Evolutionary conservation across 2,329 filamentous ascomycete genomes (phyloP).

Genomic region (Mycosphaerelloides madeirae): DNA sequence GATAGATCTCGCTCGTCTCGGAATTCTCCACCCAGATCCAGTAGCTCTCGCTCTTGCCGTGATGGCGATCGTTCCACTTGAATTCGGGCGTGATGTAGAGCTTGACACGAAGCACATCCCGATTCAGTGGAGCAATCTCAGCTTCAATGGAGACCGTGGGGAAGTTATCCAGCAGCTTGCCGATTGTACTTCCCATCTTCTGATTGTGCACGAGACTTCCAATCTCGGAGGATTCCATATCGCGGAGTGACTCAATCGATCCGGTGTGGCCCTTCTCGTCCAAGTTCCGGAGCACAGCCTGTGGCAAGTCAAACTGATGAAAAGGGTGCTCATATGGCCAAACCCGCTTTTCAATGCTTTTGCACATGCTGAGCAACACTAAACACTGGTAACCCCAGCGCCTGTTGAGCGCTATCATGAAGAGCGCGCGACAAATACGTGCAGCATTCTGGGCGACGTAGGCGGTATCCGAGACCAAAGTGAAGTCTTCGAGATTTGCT

Average conservation of each 20-base stretch:
- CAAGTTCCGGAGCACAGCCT: slow-evolving; percentile 75
- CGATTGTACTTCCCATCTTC: slow-evolving; percentile 75
- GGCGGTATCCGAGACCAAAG: slow-evolving; percentile 81
- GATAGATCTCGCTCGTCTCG: slow-evolving; percentile 94
- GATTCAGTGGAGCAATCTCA: slow-evolving; percentile 91
- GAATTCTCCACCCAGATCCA: slow-evolving; percentile 99
- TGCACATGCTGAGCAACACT: slow-evolving; percentile 84
- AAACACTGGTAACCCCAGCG: slow-evolving; percentile 95
- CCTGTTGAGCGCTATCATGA: slow-evolving; percentile 94
- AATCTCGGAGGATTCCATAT: slow-evolving; percentile 91
- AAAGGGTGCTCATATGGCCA: slow-evolving; percentile 96
- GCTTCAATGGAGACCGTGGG: slow-evolving; percentile 86
- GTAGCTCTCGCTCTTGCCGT: slow-evolving; percentile 92
- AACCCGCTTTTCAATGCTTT: slow-evolving; percentile 92
- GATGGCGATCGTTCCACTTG: slow-evolving; percentile 86
- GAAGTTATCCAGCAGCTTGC: slow-evolving; percentile 80
- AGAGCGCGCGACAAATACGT: slow-evolving; percentile 87
- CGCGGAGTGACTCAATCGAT: slow-evolving; percentile 77
- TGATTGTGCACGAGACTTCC: slow-evolving; percentile 87
- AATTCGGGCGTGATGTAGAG: slow-evolving; percentile 86
- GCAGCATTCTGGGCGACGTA: slow-evolving; percentile 96
- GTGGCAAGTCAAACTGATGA: slow-evolving; percentile 87
- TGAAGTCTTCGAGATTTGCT: slow-evolving; percentile 85
- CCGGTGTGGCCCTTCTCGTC: slow-evolving; percentile 70
- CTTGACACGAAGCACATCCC: slow-evolving; percentile 88